Conservation (phyloP, 1,284 basidiomycete genomes). For the Puccinia coronata region DNA sequence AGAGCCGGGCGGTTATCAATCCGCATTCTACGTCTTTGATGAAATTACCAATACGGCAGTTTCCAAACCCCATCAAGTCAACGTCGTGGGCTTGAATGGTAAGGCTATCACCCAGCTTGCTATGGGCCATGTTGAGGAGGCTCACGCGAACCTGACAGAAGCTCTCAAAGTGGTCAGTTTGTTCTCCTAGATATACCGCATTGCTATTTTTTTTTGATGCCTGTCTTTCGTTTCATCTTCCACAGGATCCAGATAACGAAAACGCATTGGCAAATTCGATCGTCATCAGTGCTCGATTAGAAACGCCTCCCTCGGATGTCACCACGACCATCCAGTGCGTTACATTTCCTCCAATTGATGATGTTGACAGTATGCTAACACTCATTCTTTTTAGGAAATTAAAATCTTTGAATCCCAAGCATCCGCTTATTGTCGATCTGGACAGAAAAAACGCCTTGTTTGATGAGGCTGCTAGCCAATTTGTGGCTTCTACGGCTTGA, state of each 20-base stretch:
- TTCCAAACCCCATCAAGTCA: slow-evolving; percentile 63
- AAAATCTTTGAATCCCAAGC: slow-evolving; percentile 33
- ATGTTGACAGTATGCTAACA: not conserved
- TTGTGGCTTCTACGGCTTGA: slow-evolving; percentile 43
- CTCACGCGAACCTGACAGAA: slow-evolving; percentile 79
- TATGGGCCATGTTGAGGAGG: slow-evolving; percentile 75
- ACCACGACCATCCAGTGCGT: not conserved
- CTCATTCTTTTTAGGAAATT: slow-evolving; percentile 26
- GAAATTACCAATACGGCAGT: slow-evolving; percentile 76
- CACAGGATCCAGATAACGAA: slow-evolving; percentile 41
- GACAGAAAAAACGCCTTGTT: slow-evolving; percentile 42
- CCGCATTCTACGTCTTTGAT: slow-evolving; percentile 77
- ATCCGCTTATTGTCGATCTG: slow-evolving; percentile 36
- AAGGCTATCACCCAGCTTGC: slow-evolving; percentile 81
- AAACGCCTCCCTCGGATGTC: not conserved
- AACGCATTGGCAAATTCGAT: slow-evolving; percentile 40
- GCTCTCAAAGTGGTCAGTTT: slow-evolving; percentile 62
- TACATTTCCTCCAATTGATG: not conserved
- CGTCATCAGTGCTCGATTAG: slow-evolving; percentile 19
- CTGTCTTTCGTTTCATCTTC: not conserved
- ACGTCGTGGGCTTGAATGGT: slow-evolving; percentile 71
- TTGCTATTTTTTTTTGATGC: not conserved
- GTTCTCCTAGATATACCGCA: not conserved
- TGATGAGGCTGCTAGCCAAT: slow-evolving; percentile 43
- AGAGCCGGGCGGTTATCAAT: slow-evolving; percentile 62